Percentiles rank a stretch among this genome's conserved stretches.
phyloP scores from a whole-genome alignment of 352 stramenopile genomes.

The Pythium vanterpoolii region DNA sequence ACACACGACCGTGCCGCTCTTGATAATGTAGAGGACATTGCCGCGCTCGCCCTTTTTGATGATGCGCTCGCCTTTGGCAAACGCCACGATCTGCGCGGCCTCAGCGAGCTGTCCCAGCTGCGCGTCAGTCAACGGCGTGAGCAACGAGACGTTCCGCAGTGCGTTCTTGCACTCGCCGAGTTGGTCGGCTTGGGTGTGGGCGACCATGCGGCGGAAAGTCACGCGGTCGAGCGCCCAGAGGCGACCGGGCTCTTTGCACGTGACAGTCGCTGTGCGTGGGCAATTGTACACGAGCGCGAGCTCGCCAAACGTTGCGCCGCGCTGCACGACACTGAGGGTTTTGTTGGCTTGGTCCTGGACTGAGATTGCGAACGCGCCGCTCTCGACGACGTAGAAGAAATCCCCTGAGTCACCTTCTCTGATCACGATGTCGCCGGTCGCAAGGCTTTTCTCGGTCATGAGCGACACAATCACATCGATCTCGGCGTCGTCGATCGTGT shows the following conservation, averaged over 20 bases:
- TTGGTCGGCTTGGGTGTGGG: slow-evolving; percentile 66
- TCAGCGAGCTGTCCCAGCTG: slow-evolving; percentile 89
- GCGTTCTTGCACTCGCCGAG: slow-evolving; percentile 75
- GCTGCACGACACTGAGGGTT: slow-evolving; percentile 64
- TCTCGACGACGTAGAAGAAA: slow-evolving; percentile 94
- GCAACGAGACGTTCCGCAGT: slow-evolving; percentile 85
- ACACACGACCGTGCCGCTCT: slow-evolving; percentile 60
- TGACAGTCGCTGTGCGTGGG: slow-evolving; percentile 93
- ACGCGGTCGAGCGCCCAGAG: slow-evolving; percentile 93
- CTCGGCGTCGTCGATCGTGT: slow-evolving; percentile 62
- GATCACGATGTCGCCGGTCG: slow-evolving; percentile 61
- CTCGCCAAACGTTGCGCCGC: slow-evolving; percentile 92
- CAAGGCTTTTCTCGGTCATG: slow-evolving; percentile 64
- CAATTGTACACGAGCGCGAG: slow-evolving; percentile 96
- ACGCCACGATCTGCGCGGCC: slow-evolving; percentile 75
- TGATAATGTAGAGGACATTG: slow-evolving; percentile 88
- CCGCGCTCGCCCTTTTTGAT: slow-evolving; percentile 79
- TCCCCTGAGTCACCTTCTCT: slow-evolving; percentile 82
- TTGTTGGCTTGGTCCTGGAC: slow-evolving; percentile 45
- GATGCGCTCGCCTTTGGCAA: slow-evolving; percentile 72
- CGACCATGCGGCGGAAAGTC: slow-evolving; percentile 77
- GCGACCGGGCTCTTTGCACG: slow-evolving; percentile 70
- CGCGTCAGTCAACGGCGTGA: slow-evolving; percentile 82
- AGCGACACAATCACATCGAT: slow-evolving; percentile 86
- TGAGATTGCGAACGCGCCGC: slow-evolving; percentile 81